Percentiles rank a stretch among this genome's conserved stretches.
Conservation (phyloP, 176 grass and related monocot species). For the Phyllostachys edulis region DNA sequence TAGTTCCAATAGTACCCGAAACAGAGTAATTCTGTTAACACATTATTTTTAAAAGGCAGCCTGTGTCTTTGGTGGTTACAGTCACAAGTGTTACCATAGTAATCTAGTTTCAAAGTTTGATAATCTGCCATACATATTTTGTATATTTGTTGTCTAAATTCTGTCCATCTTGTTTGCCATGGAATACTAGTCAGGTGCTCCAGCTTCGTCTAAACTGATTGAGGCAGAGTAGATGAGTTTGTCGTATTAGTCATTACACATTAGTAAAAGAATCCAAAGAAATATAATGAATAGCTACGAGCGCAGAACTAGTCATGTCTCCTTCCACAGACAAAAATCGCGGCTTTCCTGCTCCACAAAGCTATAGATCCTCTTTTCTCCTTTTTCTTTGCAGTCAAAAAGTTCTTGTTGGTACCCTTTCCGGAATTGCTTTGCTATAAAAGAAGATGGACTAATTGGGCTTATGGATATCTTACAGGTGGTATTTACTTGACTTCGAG, state of each 20-base stretch:
- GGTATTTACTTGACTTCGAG: conserved; percentile 73
- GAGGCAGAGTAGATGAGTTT: not conserved
- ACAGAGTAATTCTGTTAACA: not conserved
- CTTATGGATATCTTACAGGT: conserved; percentile 47
- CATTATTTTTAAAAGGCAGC: not conserved
- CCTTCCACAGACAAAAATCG: not conserved
- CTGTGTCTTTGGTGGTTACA: not conserved
- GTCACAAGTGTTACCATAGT: not conserved
- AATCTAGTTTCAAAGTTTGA: not conserved
- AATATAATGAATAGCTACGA: not conserved
- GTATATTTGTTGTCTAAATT: not conserved
- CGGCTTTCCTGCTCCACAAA: not conserved
- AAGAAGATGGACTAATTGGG: conserved; percentile 21
- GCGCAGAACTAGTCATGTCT: not conserved
- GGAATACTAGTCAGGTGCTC: not conserved
- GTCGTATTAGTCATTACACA: not conserved
- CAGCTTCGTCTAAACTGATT: not conserved
- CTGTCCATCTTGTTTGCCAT: not conserved
- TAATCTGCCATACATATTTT: not conserved
- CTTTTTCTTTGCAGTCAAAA: not conserved
- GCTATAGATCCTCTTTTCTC: not conserved
- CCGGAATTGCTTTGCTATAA: not conserved
- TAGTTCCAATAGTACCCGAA: not conserved
- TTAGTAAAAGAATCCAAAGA: not conserved
- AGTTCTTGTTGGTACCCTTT: conserved; percentile 6